phyloP scores from a whole-genome alignment of 1,139 yeast genomes.

The Geotrichum macrosporum region DNA sequence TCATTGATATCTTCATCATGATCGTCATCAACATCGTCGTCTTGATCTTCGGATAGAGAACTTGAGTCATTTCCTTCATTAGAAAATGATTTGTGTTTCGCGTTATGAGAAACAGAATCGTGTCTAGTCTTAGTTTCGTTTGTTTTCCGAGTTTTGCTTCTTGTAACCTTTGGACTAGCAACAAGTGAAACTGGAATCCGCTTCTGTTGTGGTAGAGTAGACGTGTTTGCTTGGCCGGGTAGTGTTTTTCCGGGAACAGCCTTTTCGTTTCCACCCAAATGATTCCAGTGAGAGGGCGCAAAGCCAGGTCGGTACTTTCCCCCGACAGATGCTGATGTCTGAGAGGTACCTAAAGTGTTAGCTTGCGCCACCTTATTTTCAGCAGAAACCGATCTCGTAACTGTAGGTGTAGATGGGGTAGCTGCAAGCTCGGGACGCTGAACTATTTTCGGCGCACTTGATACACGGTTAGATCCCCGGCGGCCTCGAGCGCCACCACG shows the following conservation, averaged over 20 bases:
- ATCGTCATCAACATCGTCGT: constrained; percentile 13
- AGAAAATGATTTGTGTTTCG: constrained; percentile 2
- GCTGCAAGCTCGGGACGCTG: constrained; percentile 11
- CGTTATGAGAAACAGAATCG: background rate
- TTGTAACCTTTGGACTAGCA: background rate
- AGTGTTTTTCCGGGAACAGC: constrained; percentile 2
- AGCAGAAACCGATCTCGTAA: constrained; percentile 6
- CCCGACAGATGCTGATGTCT: constrained; percentile 6
- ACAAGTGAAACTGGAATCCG: background rate
- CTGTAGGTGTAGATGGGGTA: constrained; percentile 1
- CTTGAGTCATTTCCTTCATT: background rate
- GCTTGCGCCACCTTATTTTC: background rate
- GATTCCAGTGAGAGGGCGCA: constrained; percentile 20
- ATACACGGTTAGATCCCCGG: constrained; percentile 16
- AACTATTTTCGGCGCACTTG: constrained; percentile 13
- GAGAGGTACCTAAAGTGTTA: background rate
- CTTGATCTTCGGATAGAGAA: background rate
- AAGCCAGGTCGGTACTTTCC: constrained; percentile 22
- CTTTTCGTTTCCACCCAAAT: constrained; percentile 7
- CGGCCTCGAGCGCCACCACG: constrained; percentile 17
- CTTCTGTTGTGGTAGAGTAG: background rate
- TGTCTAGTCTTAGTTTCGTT: background rate
- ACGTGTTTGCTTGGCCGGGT: background rate
- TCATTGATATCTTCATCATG: constrained; percentile 13
- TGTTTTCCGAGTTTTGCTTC: background rate